phyloP scores from a whole-genome alignment of 129 eudicot genomes.

The Chrysanthemum seticuspe region DNA sequence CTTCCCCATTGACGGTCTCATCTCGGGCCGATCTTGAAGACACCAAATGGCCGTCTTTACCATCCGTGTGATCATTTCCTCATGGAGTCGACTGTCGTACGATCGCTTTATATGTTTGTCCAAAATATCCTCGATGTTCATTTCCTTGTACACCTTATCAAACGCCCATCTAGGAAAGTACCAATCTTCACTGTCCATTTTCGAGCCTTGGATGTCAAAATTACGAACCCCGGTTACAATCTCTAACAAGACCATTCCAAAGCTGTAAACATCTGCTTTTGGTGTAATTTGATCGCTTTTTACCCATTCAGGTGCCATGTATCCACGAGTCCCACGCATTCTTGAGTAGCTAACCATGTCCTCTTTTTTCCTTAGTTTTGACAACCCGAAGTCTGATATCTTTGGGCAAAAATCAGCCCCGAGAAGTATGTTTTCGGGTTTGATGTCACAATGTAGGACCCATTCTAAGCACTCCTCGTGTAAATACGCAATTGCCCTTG shows the following conservation, averaged over 20 bases:
- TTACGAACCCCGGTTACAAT: slow-evolving; percentile 76
- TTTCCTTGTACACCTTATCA: slow-evolving; percentile 73
- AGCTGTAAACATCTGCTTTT: slow-evolving; percentile 87
- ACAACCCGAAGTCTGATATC: slow-evolving; percentile 85
- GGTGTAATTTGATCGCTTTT: slow-evolving; percentile 70
- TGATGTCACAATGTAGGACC: slow-evolving; percentile 97
- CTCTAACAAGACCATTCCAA: slow-evolving; percentile 82
- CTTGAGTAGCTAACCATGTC: slow-evolving; percentile 68
- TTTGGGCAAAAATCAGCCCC: slow-evolving; percentile 96
- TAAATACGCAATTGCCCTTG: slow-evolving; percentile 84
- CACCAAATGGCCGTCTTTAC: slow-evolving; percentile 98
- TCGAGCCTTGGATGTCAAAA: slow-evolving; percentile 46
- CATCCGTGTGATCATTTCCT: slow-evolving; percentile 72
- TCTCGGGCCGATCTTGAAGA: slow-evolving; percentile 82
- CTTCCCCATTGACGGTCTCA: slow-evolving; percentile 96
- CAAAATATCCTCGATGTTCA: slow-evolving; percentile 75
- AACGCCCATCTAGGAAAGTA: slow-evolving; percentile 91
- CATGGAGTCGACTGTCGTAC: slow-evolving; percentile 60
- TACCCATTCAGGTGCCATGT: slow-evolving; percentile 94
- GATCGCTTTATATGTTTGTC: slow-evolving; percentile 54
- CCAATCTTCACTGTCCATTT: slow-evolving; percentile 82
- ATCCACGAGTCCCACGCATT: slow-evolving; percentile 84
- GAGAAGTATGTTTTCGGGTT: slow-evolving; percentile 90
- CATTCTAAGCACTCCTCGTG: slow-evolving; percentile 94
- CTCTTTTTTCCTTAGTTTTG: slow-evolving; percentile 79